Evolutionary conservation across 2,329 filamentous ascomycete genomes (phyloP), one percentile per base, ranked within the genome.

Genomic region (Fusarium vanettenii): DNA sequence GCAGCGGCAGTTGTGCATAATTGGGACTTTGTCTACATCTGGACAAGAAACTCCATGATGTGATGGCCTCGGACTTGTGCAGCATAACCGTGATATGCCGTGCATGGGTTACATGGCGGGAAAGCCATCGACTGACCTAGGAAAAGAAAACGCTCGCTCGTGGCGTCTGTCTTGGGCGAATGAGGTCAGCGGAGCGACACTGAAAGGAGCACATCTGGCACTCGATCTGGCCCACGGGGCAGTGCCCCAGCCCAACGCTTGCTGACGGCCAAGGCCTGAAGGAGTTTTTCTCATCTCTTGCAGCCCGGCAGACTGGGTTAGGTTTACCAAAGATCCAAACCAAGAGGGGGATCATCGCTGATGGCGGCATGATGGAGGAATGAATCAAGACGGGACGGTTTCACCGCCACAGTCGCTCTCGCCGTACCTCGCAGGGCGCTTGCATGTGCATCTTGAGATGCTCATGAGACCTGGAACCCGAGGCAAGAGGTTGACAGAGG

Each of bases 101-200:
- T 73, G 73, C 74, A 71, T 73, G 64, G 66, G 57, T 76, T 63
- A 63, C 56, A 70, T 70, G 35, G 43, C 25, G 27, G 31, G 31
- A 39, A 66, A 64, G 39, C 60, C 60, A 72, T 72, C 66, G 68
- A 74, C 65, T 69, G 72, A 70, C 67, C 60, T 37, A 65, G 59
- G 50, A 67, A 69, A 66, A 64, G 64, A 64, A 63, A 69, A 72
- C 48, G 39, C 71, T 66, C 59, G 64, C 33, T 62, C 37, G 71
- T 77, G 72, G 76, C 76, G 76, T 68, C 67, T 63, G 64, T 71
- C 63, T 76, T 59, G 69, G 48, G 55, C 76, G 72, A 78, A 78
- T 76, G 69, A 73, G 55, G 50, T 66, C 50, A 52, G 48, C 59
- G 56, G 67, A 74, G 60, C 66, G 72, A 75, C 72, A 60, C 55